Conservation (phyloP, 148 eudicot genomes). For the Nepenthes gracilis region DNA sequence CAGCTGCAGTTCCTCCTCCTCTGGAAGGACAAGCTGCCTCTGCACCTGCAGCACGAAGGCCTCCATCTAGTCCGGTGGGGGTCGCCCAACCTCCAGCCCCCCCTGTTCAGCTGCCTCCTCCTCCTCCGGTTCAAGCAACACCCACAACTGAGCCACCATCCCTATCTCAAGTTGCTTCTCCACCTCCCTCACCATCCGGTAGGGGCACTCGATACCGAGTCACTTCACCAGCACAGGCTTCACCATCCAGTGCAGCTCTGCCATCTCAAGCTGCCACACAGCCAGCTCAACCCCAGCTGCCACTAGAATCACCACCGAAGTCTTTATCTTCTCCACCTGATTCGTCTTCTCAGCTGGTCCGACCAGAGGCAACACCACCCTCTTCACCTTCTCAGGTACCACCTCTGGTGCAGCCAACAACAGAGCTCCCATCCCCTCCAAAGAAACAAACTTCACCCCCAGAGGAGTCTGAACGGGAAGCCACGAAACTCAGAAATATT, state of each 20-base stretch:
- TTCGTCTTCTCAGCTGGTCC: not conserved
- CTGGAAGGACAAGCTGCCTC: constrained; percentile 8
- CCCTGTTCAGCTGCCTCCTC: not conserved
- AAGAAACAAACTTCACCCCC: constrained; percentile 7
- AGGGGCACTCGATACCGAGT: not conserved
- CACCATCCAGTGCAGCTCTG: constrained; percentile 14
- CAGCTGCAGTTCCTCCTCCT: constrained; percentile 17
- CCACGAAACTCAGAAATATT: constrained; percentile 4
- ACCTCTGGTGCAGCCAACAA: constrained; percentile 8
- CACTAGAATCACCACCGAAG: not conserved
- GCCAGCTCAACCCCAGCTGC: constrained; percentile 4
- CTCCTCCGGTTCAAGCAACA: constrained; percentile 4
- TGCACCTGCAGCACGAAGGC: constrained; percentile 9
- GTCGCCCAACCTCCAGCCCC: constrained; percentile 18
- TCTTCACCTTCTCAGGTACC: constrained; percentile 7
- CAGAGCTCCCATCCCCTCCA: constrained; percentile 11
- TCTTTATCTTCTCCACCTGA: not conserved
- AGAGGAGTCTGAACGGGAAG: constrained; percentile 10
- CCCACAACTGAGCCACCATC: constrained; percentile 15
- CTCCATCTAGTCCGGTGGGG: constrained; percentile 30
- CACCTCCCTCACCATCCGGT: constrained; percentile 3
- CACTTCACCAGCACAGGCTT: constrained; percentile 6
- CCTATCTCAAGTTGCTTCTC: constrained; percentile 2
- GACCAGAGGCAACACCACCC: constrained; percentile 6
- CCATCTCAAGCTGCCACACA: constrained; percentile 8